Conservation (phyloP, 2,329 filamentous ascomycete genomes). For the Claviceps fusiformis region DNA sequence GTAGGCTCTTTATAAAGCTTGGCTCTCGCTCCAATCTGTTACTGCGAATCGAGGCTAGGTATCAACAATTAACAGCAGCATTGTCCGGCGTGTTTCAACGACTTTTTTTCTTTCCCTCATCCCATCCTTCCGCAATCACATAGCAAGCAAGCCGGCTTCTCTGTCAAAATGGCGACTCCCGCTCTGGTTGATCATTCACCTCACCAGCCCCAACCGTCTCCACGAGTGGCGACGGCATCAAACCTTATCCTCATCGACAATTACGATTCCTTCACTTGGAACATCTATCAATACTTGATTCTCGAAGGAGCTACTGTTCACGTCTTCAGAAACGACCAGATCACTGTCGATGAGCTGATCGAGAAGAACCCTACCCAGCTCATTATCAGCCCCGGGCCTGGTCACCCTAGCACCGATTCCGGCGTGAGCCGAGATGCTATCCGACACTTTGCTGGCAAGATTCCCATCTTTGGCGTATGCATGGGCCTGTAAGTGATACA, state of each 20-base stretch:
- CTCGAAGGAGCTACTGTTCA: conserved; percentile 88
- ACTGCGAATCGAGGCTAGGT: background rate
- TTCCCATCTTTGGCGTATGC: conserved; percentile 92
- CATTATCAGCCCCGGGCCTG: conserved; percentile 88
- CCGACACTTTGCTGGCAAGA: conserved; percentile 80
- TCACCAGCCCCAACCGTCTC: conserved; percentile 62
- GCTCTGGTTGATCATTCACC: conserved; percentile 69
- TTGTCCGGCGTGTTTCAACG: background rate
- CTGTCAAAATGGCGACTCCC: conserved; percentile 30
- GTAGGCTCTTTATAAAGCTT: background rate
- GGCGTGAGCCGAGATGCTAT: conserved; percentile 91
- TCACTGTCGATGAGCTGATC: conserved; percentile 72
- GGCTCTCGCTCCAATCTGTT: background rate
- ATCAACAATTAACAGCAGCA: background rate
- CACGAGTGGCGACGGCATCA: conserved; percentile 62
- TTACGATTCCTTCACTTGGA: conserved; percentile 99
- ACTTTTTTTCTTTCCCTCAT: background rate
- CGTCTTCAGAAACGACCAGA: conserved; percentile 85
- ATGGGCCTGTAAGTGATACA: conserved; percentile 69
- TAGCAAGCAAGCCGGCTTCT: background rate
- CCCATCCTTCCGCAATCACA: background rate
- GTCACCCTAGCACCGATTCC: conserved; percentile 81
- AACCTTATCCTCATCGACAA: conserved; percentile 97
- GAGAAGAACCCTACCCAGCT: conserved; percentile 80
- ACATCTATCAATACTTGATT: conserved; percentile 94